These are phyloP conservation scores for Eleusine indica DNA, from an alignment of 176 grass and related monocot species.

Conservation along the genomic window DNA sequence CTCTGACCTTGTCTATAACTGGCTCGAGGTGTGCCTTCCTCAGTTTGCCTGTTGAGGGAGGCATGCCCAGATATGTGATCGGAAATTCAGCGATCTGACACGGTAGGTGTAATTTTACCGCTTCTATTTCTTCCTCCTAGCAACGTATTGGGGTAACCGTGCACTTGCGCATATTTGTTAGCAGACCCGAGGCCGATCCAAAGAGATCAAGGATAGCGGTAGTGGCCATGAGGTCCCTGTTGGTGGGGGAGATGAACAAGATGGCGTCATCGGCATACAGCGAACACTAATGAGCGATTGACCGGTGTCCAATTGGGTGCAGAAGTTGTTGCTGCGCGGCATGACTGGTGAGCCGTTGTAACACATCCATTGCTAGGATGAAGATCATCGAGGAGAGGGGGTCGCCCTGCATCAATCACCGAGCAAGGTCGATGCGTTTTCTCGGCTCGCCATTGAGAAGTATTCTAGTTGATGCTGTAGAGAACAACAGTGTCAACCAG, in stretches of 20 bases:
- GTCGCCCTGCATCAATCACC: background rate
- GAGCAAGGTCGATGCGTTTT: fast-evolving
- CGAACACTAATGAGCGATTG: too few species aligned
- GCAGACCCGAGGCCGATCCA: too few species aligned
- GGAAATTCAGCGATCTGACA: background rate
- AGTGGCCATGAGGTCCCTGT: background rate
- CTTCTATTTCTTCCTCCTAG: background rate
- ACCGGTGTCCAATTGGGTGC: too few species aligned
- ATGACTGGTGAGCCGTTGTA: background rate
- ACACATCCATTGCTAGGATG: background rate
- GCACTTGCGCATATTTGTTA: background rate
- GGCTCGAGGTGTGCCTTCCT: background rate
- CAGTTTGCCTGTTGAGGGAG: background rate
- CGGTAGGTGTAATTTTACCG: background rate
- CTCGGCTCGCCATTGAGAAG: background rate
- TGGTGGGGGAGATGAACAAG: background rate
- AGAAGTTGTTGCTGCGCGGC: fast-evolving
- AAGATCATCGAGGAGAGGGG: background rate
- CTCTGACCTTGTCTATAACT: background rate
- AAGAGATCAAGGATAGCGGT: background rate
- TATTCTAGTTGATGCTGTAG: background rate
- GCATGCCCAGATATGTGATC: background rate
- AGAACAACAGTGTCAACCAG: fast-evolving
- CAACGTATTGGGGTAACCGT: background rate
- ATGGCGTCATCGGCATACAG: background rate